Base-by-base conservation (phyloP, 495 filamentous ascomycete genomes). In the Podospora anserina region DNA sequence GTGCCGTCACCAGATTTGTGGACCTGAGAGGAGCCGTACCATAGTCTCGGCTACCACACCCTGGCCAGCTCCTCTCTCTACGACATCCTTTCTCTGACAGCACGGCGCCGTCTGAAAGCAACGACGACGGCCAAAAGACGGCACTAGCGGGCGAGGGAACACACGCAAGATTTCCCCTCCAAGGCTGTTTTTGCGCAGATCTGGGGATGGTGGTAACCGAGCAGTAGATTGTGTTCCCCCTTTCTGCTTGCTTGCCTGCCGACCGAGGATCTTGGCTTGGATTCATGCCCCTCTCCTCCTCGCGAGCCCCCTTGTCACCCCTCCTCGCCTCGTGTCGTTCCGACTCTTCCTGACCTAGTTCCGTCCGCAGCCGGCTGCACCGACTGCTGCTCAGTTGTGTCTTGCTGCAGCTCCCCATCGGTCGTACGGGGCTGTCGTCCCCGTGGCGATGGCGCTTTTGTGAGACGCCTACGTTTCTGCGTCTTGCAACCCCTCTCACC, bases 381-480 rank as follows among this genome's bases (percentile, higher is more conserved):
- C 74, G 75, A 74, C 72, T 75, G 72, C 77, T 75, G 69, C 74
- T 78, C 71, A 74, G 76, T 70, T 63, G 68, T 6, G 20, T 15
- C 18, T 70, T 68, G 64, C 75, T 73, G 66, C 68, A 73, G 70
- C 74, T 57, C 55, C 70, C 72, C 57, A 55, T 44, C 69, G 67
- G 65, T 64, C 65, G 62, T 69, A 55, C 69, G 32, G 32, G 69
- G 57, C 63, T 61, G 59, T 61, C 55, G 66, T 67, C 61, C 65
- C 71, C 61, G 62, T 70, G 73, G 66, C 68, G 65, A 77, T 78
- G 77, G 74, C 67, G 68, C 66, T 68, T 61, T 62, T 70, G 67
- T 78, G 75, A 78, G 74, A 72, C 67, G 70, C 23, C 69, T 77
- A 5, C 19, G 49, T 19, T 23, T 23, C 27, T 63, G 18, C 56